A percentile compares a stretch with the other conserved stretches of the same genome.
phyloP scores from a whole-genome alignment of 163 green algal species.

The Chloromonas sp. region DNA sequence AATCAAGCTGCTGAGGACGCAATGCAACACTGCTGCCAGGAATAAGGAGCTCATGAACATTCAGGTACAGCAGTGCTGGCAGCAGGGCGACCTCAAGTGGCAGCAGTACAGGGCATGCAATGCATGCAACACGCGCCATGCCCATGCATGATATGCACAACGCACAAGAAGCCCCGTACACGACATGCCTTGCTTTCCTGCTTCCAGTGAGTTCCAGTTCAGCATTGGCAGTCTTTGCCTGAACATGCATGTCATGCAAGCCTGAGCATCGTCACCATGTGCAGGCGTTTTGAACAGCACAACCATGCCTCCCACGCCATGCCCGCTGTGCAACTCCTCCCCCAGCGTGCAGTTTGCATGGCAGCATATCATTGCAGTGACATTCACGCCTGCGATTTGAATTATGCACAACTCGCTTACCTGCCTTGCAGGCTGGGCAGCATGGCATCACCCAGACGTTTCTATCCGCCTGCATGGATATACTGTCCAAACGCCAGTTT shows the following conservation, averaged over 20 bases:
- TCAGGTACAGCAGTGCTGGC: slow-evolving; percentile 2
- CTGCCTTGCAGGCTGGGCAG: slow-evolving; percentile 24
- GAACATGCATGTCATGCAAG: background rate
- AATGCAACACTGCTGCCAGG: slow-evolving; percentile 27
- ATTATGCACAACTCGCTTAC: background rate
- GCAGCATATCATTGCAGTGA: too few species aligned
- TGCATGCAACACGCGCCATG: background rate
- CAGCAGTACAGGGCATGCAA: background rate
- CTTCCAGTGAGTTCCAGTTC: too few species aligned
- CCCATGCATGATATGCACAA: background rate
- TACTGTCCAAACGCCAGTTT: slow-evolving; percentile 31
- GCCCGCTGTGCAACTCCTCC: background rate
- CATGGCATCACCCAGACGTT: slow-evolving; percentile 40
- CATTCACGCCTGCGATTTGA: too few species aligned
- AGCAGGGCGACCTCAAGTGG: background rate
- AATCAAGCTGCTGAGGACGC: slow-evolving; percentile 12
- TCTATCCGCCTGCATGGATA: slow-evolving; percentile 21
- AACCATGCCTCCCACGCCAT: background rate
- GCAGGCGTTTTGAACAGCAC: background rate
- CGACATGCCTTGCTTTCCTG: too few species aligned
- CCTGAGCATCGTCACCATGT: background rate
- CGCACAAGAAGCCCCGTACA: background rate
- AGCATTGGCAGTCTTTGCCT: too few species aligned
- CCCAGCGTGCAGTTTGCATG: background rate
- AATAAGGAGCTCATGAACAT: slow-evolving; percentile 24